Evolutionary conservation across 2,329 filamentous ascomycete genomes (phyloP), one percentile per base, ranked within the genome.

Genomic region (Tothia fuscella): DNA sequence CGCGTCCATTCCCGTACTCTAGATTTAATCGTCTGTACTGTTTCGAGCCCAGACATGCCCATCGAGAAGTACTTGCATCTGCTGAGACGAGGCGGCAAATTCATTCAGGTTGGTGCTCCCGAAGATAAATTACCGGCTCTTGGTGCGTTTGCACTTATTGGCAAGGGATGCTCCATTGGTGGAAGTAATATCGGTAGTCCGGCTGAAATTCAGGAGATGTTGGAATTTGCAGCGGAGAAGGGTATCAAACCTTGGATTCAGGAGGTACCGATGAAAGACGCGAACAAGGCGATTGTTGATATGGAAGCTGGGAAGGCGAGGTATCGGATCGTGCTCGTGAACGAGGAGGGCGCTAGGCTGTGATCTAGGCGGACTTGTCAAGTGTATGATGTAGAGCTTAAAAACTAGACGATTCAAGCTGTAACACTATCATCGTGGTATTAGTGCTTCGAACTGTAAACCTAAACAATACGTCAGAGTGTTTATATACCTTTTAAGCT

Each of bases 51-150:
- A 4, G 62, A 70, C 5, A 76, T 81, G 72, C 75, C 76, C 0
- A 51, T 81, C 20, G 51, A 56, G 29, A 58, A 70, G 26, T 82
- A 80, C 55, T 59, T 83, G 41, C 49, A 58, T 7, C 61, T 83
- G 10, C 60, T 81, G 22, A 64, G 67, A 42, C 57, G 64, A 5
- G 65, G 71, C 28, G 77, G 78, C 1, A 62, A 63, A 6, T 74
- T 79, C 50, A 67, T 79, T 44, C 74, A 80, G 55, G 66, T 83
- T 34, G 78, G 76, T 7, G 70, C 70, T 2, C 78, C 78, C 0
- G 78, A 83, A 52, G 54, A 58, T 56, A 50, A 53, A 29, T 46
- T 62, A 9, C 71, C 70, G 5, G 55, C 59, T 5, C 61, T 80
- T 49, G 65, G 58, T 48, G 69, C 70, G 10, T 74, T 71, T 48